Percentiles rank a stretch among this genome's conserved stretches.
Conservation (phyloP, 805 yeast genomes). For the Kodamaea kaohsiungensis region DNA sequence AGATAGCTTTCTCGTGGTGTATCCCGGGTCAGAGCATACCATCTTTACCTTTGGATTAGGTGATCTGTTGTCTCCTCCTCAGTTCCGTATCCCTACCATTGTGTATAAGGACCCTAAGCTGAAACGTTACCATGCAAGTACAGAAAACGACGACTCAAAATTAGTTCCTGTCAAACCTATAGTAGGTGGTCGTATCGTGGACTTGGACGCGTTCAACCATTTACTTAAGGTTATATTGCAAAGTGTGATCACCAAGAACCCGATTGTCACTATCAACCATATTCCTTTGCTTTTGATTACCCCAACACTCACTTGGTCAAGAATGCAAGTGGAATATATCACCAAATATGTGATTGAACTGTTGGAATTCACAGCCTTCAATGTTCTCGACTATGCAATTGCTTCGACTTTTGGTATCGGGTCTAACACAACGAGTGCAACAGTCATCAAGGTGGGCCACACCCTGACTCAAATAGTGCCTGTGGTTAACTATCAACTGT, state of each 20-base stretch:
- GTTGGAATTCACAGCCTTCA: conserved; percentile 69
- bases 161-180: conserved; percentile 61
- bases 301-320: conserved; percentile 66
- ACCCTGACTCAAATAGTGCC: conserved; percentile 77
- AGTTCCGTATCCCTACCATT: conserved; percentile 71
- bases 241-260: conserved; percentile 38
- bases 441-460: conserved; percentile 80
- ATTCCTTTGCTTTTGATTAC: conserved; percentile 72
- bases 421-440: conserved; percentile 53
- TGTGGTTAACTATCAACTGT: conserved; percentile 68
- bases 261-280: conserved; percentile 54
- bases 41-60: conserved; percentile 81
- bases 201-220: conserved; percentile 70
- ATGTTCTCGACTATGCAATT: conserved; percentile 65
- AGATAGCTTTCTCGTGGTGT: conserved; percentile 55
- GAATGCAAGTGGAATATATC: conserved; percentile 62
- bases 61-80: conserved; percentile 72
- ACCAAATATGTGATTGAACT: conserved; percentile 76
- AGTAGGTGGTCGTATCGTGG: conserved; percentile 58
- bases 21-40: conserved; percentile 78
- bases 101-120: conserved; percentile 54
- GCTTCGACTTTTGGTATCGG: conserved; percentile 77
- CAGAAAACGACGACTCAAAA: conserved; percentile 29
- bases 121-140: conserved; percentile 40
- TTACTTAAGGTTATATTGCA: conserved; percentile 49